Percentiles rank a stretch among this genome's conserved stretches.
Conservation (phyloP, 2,329 filamentous ascomycete species). For the Epichloe gansuensis region DNA sequence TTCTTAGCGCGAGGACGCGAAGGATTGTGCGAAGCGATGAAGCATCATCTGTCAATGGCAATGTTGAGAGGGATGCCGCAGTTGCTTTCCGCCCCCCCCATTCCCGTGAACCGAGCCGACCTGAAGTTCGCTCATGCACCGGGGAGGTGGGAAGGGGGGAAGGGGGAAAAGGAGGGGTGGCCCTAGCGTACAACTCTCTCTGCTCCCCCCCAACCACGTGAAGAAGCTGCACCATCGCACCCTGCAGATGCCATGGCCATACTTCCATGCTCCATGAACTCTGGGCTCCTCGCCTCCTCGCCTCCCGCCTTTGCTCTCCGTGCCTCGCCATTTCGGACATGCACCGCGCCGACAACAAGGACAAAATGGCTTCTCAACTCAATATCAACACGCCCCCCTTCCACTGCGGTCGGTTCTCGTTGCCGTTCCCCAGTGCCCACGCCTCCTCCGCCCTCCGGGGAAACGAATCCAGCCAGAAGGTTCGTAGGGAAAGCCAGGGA, state of each 20-base stretch:
- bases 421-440: not conserved
- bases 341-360: constrained; percentile 2
- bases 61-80: too few relatives aligned
- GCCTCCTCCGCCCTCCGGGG: not conserved
- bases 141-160: not conserved
- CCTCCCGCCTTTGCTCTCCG: not conserved
- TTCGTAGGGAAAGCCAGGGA: not conserved
- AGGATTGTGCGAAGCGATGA: too few relatives aligned
- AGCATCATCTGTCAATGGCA: too few relatives aligned
- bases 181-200: too few relatives aligned
- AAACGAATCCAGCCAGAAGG: constrained; percentile 1
- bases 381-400: not conserved
- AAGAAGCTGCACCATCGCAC: not conserved
- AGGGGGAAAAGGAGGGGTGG: too few relatives aligned
- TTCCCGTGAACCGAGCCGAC: too few relatives aligned
- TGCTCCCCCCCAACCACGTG: not conserved
- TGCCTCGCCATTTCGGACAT: constrained; percentile 6
- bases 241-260: not conserved
- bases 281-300: too few relatives aligned
- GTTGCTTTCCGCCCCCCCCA: too few relatives aligned
- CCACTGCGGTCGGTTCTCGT: too few relatives aligned
- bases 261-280: not conserved
- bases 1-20: too few relatives aligned
- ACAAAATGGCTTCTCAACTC: not conserved
- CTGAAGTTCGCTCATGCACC: too few relatives aligned